phyloP scores from a whole-genome alignment of 495 filamentous ascomycete genomes.

The Hypoxylon subgilvum region DNA sequence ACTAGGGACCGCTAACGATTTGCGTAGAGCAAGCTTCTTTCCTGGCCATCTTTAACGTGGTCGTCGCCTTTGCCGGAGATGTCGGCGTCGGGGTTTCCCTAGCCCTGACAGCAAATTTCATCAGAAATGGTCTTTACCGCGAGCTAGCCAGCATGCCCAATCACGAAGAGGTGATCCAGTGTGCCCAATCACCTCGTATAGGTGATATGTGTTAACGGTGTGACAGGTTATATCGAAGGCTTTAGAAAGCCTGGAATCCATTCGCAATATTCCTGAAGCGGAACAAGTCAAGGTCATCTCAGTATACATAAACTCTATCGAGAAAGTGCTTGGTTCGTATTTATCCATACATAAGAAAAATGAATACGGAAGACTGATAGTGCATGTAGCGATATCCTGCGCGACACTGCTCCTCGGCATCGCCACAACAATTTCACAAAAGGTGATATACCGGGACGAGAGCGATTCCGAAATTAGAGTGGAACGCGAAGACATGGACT shows the following conservation, averaged over 20 bases:
- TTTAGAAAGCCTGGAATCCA: slow-evolving; percentile 1
- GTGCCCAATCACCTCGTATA: not conserved
- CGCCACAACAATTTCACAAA: slow-evolving; percentile 1
- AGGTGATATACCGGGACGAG: not conserved
- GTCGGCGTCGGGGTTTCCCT: slow-evolving; percentile 2
- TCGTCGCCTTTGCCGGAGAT: slow-evolving; percentile 6
- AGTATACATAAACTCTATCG: not conserved
- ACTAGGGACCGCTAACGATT: not conserved
- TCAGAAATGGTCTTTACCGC: slow-evolving; percentile 1
- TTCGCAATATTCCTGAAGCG: not conserved
- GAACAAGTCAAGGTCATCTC: slow-evolving; percentile 3
- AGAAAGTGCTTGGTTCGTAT: slow-evolving; percentile 5
- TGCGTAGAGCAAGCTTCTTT: not conserved
- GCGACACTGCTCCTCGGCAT: not conserved
- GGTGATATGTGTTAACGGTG: not conserved
- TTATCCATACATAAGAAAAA: not conserved
- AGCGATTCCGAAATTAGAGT: not conserved
- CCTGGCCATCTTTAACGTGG: slow-evolving; percentile 4
- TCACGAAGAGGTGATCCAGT: not conserved
- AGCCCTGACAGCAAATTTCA: not conserved
- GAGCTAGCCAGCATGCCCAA: not conserved
- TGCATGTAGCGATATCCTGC: slow-evolving; percentile 7
- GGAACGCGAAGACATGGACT: not conserved
- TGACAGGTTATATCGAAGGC: slow-evolving; percentile 3
- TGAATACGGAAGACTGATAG: no score